A percentile compares a stretch with the other conserved stretches of the same genome.
phyloP scores from a whole-genome alignment of 1,139 yeast genomes.

The Kodamaea ohmeri region DNA sequence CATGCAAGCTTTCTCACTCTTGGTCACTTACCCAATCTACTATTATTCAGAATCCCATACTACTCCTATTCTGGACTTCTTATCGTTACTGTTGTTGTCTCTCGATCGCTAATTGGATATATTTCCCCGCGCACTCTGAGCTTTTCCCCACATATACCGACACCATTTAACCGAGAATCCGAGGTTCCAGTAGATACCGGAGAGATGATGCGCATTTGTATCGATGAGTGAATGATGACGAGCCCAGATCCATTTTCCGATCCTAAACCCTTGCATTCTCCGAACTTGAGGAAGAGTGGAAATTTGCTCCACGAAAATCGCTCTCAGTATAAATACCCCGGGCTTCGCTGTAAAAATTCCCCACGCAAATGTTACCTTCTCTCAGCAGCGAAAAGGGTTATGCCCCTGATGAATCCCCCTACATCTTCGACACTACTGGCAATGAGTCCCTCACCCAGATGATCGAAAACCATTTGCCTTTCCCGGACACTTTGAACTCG shows the following conservation, averaged over 20 bases:
- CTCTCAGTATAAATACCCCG: slow-evolving; percentile 2
- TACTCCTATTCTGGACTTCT: no score
- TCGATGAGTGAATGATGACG: no score
- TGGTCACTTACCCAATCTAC: no score
- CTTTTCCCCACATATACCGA: not conserved
- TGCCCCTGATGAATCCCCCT: slow-evolving; percentile 22
- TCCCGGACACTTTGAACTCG: slow-evolving; percentile 16
- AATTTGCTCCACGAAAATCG: no score
- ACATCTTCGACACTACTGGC: slow-evolving; percentile 17
- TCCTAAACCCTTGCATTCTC: no score
- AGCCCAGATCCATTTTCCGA: no score
- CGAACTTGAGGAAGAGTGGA: no score
- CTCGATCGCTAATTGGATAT: no score
- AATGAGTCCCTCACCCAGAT: slow-evolving; percentile 12
- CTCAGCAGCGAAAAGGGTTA: slow-evolving; percentile 14
- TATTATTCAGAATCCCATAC: no score
- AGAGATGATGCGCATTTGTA: no score
- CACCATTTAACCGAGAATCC: slow-evolving; percentile 8
- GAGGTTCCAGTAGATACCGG: slow-evolving; percentile 1
- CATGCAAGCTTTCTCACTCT: no score
- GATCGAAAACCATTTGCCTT: slow-evolving; percentile 25
- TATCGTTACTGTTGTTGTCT: no score
- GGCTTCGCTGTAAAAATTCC: not conserved
- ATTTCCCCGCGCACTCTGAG: not conserved
- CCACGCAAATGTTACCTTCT: slow-evolving; percentile 7